Evolutionary conservation across 2,329 filamentous ascomycete genomes (phyloP).

Genomic region (Trichoderma sp.): DNA sequence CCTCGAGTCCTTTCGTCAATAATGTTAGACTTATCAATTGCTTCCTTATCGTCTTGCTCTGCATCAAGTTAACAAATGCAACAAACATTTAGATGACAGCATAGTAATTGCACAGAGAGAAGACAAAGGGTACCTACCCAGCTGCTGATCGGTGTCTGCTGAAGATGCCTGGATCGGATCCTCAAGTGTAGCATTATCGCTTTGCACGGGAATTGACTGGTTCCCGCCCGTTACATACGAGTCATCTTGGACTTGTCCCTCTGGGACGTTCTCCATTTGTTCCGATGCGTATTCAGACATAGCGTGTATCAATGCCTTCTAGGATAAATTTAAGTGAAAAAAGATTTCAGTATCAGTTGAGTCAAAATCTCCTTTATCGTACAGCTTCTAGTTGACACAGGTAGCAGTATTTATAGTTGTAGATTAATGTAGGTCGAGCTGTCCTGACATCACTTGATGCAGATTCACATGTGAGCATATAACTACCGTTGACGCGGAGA

Average conservation of each 20-base stretch:
- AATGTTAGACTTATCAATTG: conserved; percentile 39
- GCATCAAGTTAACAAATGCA: background rate
- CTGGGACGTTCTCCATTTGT: background rate
- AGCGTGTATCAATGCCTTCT: background rate
- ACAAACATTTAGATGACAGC: background rate
- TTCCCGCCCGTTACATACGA: conserved; percentile 6
- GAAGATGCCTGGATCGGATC: conserved; percentile 1
- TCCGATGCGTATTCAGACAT: background rate
- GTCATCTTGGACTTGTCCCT: conserved; percentile 6
- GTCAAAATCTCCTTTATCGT: background rate
- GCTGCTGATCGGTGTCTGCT: conserved; percentile 6
- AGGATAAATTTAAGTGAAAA: background rate
- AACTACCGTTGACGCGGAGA: background rate
- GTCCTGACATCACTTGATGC: background rate
- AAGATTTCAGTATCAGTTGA: background rate
- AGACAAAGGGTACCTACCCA: background rate
- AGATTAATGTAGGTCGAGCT: background rate
- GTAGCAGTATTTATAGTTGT: background rate
- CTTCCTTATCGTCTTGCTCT: conserved; percentile 38
- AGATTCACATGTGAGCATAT: background rate
- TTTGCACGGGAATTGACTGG: conserved; percentile 8
- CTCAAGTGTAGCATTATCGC: conserved; percentile 4
- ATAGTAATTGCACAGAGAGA: background rate
- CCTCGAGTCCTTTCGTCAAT: conserved; percentile 35
- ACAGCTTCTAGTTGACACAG: background rate